These are phyloP conservation scores for Botrytis byssoidea DNA, from an alignment of 2,329 filamentous ascomycete species.

Conservation along the genomic window DNA sequence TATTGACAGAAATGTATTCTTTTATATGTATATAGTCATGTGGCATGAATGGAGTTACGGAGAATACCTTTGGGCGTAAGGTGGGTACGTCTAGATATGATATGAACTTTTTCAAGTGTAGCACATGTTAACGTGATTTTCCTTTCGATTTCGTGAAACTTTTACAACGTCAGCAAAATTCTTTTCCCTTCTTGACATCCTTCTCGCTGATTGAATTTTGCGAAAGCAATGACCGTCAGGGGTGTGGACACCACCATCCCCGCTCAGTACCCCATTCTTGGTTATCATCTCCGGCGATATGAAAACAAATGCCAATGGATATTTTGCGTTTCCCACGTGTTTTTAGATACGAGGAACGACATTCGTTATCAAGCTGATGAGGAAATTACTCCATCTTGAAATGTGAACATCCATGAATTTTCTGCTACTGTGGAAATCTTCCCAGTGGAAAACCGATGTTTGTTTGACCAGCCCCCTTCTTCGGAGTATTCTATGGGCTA, in stretches of 20 bases:
- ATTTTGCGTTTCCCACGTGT: slow-evolving; percentile 30
- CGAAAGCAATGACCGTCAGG: neutral
- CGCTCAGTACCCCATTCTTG: slow-evolving; percentile 4
- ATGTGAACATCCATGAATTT: neutral
- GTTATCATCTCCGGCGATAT: neutral
- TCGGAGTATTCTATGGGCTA: no score
- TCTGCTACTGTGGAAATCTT: neutral
- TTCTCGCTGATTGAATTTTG: neutral
- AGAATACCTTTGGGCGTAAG: neutral
- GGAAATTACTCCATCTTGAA: neutral
- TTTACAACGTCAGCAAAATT: no score
- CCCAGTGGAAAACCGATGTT: neutral
- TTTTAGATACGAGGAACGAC: neutral
- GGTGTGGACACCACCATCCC: neutral
- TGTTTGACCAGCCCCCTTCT: neutral
- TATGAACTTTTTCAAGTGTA: neutral
- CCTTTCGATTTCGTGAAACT: neutral
- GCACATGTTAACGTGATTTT: neutral
- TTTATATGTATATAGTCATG: neutral
- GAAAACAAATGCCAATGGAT: neutral
- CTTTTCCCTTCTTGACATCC: no score
- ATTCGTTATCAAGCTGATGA: neutral
- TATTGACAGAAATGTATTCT: neutral
- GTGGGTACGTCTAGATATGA: neutral
- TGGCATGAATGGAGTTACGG: neutral